A percentile compares a stretch with the other conserved stretches of the same genome.
Conservation (phyloP, 2,329 filamentous ascomycete species). For the Diaporthe batatas region DNA sequence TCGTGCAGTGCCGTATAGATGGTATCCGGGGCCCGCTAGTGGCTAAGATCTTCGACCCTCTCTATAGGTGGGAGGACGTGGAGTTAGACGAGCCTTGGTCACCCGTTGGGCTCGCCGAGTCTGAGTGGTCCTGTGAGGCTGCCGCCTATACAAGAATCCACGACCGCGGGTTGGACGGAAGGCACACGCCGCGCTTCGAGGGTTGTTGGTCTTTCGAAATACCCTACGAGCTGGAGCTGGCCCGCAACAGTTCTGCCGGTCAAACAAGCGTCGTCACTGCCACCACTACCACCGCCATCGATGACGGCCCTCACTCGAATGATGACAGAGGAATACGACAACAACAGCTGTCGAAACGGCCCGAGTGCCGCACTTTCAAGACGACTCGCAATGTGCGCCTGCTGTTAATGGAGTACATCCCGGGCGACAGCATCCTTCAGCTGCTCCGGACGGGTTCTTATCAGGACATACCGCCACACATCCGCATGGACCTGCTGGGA, state of each 20-base stretch:
- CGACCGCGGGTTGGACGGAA: too few relatives aligned
- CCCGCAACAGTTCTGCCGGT: neutral
- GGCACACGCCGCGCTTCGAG: too few relatives aligned
- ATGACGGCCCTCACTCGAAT: neutral
- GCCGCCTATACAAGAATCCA: too few relatives aligned
- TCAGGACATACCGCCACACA: neutral
- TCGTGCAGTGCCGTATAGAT: neutral
- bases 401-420: slow-evolving; percentile 8
- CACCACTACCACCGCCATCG: neutral
- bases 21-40: too few relatives aligned
- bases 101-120: too few relatives aligned
- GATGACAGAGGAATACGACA: neutral
- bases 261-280: neutral
- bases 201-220: too few relatives aligned
- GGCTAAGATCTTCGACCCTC: too few relatives aligned
- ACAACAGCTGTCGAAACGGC: neutral
- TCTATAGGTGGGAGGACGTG: too few relatives aligned
- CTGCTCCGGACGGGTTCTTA: neutral
- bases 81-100: too few relatives aligned
- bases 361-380: neutral
- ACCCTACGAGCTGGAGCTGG: neutral
- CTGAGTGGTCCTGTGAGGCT: too few relatives aligned
- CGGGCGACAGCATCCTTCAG: neutral
- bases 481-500: slow-evolving; percentile 7
- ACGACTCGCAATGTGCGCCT: slow-evolving; percentile 1